phyloP scores from a whole-genome alignment of 306 rosid genomes.

The Dryas drummondii region DNA sequence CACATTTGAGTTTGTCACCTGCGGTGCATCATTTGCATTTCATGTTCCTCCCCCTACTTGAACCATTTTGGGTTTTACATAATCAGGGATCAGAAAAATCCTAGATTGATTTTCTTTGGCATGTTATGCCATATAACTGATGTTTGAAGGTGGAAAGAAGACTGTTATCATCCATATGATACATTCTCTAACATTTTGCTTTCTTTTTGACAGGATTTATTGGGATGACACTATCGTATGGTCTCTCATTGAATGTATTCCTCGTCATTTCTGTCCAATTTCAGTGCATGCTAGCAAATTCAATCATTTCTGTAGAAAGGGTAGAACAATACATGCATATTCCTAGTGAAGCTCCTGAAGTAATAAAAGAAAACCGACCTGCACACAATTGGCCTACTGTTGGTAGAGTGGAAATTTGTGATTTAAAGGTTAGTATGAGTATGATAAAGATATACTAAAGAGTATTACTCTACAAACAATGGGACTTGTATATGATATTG shows the following conservation, averaged over 20 bases:
- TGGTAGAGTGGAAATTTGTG: conserved; percentile 32
- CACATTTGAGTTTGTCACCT: neutral
- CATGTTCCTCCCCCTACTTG: neutral
- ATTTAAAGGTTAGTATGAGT: conserved; percentile 32
- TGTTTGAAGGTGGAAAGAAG: neutral
- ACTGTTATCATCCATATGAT: neutral
- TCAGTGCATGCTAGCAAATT: conserved; percentile 26
- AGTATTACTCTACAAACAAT: neutral
- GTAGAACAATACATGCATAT: conserved; percentile 40
- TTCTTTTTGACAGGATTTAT: conserved; percentile 27
- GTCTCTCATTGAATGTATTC: conserved; percentile 27
- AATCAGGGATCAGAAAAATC: too few relatives aligned
- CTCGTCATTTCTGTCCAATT: conserved; percentile 23
- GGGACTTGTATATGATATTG: neutral
- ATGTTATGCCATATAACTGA: too few relatives aligned
- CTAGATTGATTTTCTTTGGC: too few relatives aligned
- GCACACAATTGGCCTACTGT: conserved; percentile 26
- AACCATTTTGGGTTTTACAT: too few relatives aligned
- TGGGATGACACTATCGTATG: conserved; percentile 36
- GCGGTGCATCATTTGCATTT: neutral
- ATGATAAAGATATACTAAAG: neutral
- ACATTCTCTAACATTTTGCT: neutral
- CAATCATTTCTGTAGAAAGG: conserved; percentile 36
- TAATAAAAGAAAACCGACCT: conserved; percentile 25
- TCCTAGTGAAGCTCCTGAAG: conserved; percentile 34